Evolutionary conservation across 1,139 yeast species (phyloP).

Genomic region (Entelexis sorbosivorans): DNA sequence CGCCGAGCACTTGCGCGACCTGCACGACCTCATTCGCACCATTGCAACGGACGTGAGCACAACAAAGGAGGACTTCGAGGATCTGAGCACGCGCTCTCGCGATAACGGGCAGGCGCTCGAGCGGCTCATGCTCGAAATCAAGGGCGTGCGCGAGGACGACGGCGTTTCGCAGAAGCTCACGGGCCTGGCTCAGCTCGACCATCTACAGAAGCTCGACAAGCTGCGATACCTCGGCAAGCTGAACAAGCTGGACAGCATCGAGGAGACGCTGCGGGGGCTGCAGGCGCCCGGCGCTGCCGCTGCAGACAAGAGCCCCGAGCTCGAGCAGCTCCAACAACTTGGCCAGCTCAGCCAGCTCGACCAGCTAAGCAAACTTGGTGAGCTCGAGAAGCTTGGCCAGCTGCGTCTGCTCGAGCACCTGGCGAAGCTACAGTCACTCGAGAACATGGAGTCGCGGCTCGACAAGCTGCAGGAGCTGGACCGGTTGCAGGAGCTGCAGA

Average conservation of each 20-base stretch:
- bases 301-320: no score
- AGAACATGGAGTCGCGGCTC: slow-evolving; percentile 2
- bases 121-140: slow-evolving; percentile 22
- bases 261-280: slow-evolving; percentile 3
- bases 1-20: slow-evolving; percentile 24
- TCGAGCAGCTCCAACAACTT: background rate
- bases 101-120: slow-evolving; percentile 36
- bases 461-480: slow-evolving; percentile 11
- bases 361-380: slow-evolving; percentile 8
- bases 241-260: slow-evolving; percentile 9
- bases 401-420: slow-evolving; percentile 11
- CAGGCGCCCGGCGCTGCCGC: no score
- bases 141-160: slow-evolving; percentile 24
- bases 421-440: background rate
- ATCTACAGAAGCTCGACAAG: slow-evolving; percentile 20
- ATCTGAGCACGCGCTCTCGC: slow-evolving; percentile 34
- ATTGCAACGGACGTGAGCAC: slow-evolving; percentile 33
- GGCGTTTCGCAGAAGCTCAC: slow-evolving; percentile 23
- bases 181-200: slow-evolving; percentile 24
- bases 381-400: slow-evolving; percentile 11
- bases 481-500: background rate
- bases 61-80: slow-evolving; percentile 35
- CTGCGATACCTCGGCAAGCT: slow-evolving; percentile 10
- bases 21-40: slow-evolving; percentile 22
- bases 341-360: slow-evolving; percentile 12